phyloP scores from a whole-genome alignment of 768 basidiomycete species.

The Amanita inopinata region DNA sequence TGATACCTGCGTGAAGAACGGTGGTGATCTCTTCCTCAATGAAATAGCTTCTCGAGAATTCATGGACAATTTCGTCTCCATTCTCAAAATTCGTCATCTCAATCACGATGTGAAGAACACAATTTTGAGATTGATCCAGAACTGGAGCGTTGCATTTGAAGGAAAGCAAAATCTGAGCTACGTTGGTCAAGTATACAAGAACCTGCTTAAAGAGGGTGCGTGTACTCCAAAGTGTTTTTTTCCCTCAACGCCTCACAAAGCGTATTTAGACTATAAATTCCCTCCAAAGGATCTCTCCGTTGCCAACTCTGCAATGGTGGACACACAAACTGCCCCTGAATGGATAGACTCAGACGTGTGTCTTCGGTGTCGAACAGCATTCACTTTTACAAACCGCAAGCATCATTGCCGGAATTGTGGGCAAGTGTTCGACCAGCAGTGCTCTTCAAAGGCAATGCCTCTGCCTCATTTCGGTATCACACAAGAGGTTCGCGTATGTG shows the following conservation, averaged over 20 bases:
- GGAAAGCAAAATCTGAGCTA: constrained; percentile 67
- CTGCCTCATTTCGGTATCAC: constrained; percentile 91
- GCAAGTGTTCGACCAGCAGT: constrained; percentile 89
- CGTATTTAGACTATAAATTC: constrained; percentile 60
- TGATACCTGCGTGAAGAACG: constrained; percentile 94
- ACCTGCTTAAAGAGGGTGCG: constrained; percentile 65
- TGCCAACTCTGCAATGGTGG: constrained; percentile 77
- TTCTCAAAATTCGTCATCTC: constrained; percentile 67
- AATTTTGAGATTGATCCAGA: constrained; percentile 76
- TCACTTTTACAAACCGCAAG: constrained; percentile 93
- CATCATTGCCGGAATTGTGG: constrained; percentile 99
- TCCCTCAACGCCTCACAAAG: constrained; percentile 5
- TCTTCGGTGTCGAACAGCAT: constrained; percentile 82
- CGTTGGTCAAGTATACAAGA: constrained; percentile 72
- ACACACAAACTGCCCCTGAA: constrained; percentile 86
- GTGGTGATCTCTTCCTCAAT: constrained; percentile 80
- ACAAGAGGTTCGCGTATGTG: constrained; percentile 90
- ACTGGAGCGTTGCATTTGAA: constrained; percentile 88
- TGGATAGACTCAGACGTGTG: constrained; percentile 98
- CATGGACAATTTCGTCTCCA: constrained; percentile 86
- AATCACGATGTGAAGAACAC: constrained; percentile 78
- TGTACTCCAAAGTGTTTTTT: neutral
- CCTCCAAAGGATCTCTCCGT: constrained; percentile 68
- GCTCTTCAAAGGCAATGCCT: constrained; percentile 75
- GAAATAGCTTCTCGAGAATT: constrained; percentile 88